Evolutionary conservation across 2,329 filamentous ascomycete genomes (phyloP).

Genomic region (Lomentospora prolificans): DNA sequence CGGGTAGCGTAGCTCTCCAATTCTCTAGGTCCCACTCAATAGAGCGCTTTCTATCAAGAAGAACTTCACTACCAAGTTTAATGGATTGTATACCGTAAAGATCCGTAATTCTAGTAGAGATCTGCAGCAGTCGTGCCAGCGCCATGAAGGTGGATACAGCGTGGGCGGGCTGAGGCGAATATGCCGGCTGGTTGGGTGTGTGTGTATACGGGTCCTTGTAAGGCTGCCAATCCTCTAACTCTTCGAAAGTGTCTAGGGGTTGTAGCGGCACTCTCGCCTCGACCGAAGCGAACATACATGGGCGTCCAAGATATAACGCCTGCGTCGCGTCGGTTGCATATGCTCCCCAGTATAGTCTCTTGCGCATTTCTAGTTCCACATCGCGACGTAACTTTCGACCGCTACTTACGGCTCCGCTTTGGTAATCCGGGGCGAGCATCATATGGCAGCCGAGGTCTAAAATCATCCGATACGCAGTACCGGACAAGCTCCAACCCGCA

Average conservation of each 20-base stretch:
- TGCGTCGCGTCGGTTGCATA: conserved; percentile 24
- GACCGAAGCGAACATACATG: conserved; percentile 21
- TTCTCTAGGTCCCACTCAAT: conserved; percentile 9
- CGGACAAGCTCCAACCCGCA: conserved; percentile 25
- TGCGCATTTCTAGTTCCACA: conserved; percentile 23
- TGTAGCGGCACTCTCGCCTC: conserved; percentile 22
- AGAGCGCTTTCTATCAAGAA: conserved; percentile 4
- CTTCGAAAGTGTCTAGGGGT: conserved; percentile 23
- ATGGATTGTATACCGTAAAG: conserved; percentile 10
- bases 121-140: conserved; percentile 3
- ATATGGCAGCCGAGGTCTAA: conserved; percentile 27
- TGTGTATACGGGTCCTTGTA: conserved; percentile 16
- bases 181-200: not conserved
- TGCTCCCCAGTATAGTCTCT: conserved; percentile 24
- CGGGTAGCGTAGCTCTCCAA: conserved; percentile 6
- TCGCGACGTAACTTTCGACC: conserved; percentile 15
- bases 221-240: conserved; percentile 24
- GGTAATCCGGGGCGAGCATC: conserved; percentile 19
- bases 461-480: conserved; percentile 28
- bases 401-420: conserved; percentile 13
- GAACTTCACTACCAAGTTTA: not conserved
- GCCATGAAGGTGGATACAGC: conserved; percentile 1
- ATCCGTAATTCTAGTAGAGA: conserved; percentile 5
- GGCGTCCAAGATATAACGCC: conserved; percentile 23
- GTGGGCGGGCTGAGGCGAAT: conserved; percentile 1